phyloP scores from a whole-genome alignment of 768 basidiomycete genomes.

The Amanita polypyramis region DNA sequence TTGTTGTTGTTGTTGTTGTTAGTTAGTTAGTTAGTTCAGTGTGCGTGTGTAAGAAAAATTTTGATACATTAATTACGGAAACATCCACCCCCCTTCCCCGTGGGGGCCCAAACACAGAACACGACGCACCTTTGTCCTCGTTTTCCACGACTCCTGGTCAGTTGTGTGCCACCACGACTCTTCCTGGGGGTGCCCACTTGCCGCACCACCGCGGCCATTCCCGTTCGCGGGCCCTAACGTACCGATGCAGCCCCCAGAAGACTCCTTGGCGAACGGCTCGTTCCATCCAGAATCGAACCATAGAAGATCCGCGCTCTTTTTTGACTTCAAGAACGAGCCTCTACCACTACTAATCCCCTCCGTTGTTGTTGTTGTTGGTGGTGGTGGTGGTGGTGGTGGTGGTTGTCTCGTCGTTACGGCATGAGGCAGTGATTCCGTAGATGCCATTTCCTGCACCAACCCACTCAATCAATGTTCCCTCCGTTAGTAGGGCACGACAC shows the following conservation, averaged over 20 bases:
- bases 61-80: no score
- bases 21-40: no score
- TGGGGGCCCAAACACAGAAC: no score
- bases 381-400: no score
- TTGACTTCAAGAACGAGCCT: neutral
- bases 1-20: no score
- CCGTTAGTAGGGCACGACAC: no score
- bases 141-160: neutral
- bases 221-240: neutral
- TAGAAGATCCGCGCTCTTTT: neutral
- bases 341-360: neutral
- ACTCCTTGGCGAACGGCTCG: neutral
- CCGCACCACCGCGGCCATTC: no score
- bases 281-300: conserved; percentile 2
- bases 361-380: neutral
- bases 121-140: neutral
- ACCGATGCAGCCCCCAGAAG: no score
- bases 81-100: no score
- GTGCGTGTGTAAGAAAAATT: neutral
- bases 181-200: no score
- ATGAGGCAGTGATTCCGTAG: neutral
- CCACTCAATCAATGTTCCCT: neutral
- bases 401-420: neutral
- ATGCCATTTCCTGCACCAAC: neutral
- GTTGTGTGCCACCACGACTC: neutral